Conservation (phyloP, 2,329 filamentous ascomycete genomes). For the Lasiodiplodia theobromae region DNA sequence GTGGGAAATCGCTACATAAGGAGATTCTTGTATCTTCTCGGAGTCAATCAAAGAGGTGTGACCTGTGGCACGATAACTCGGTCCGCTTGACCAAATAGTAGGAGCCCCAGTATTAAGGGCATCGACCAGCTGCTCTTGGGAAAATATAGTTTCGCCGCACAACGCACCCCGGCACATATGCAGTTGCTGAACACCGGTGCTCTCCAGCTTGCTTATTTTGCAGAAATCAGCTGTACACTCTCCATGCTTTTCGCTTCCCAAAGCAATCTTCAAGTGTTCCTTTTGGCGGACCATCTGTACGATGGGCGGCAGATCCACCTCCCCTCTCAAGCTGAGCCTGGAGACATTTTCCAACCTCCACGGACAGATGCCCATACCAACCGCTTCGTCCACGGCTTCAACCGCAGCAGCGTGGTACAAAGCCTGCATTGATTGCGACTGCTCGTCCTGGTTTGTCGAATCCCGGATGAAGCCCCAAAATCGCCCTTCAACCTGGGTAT, state of each 20-base stretch:
- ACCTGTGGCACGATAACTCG: background rate
- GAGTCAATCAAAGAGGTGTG: background rate
- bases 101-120: background rate
- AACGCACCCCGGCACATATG: background rate
- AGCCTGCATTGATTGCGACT: background rate
- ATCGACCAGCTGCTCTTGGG: background rate
- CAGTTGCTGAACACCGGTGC: background rate
- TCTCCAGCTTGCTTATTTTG: background rate
- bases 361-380: background rate
- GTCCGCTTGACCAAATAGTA: background rate
- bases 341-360: background rate
- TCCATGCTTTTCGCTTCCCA: background rate
- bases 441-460: background rate
- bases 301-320: background rate
- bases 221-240: background rate
- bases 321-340: background rate
- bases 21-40: background rate
- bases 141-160: background rate
- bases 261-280: background rate
- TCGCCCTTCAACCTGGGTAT: background rate
- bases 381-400: background rate
- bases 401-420: background rate
- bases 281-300: background rate
- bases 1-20: background rate
- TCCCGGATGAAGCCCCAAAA: background rate